Evolutionary conservation across 305 asterid species (phyloP).

Genomic region (Fraxinus albicans): DNA sequence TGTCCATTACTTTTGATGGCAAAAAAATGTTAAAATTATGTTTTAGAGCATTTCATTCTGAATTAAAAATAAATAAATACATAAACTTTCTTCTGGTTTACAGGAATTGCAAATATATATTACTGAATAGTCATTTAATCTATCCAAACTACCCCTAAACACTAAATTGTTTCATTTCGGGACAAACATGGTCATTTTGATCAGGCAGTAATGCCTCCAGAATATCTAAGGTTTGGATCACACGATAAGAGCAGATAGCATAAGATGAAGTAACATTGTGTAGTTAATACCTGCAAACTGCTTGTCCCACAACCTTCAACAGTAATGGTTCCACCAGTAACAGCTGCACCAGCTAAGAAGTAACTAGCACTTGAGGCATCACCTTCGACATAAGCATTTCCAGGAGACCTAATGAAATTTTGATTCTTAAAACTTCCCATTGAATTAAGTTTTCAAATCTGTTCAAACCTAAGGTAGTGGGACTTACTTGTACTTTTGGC

Average conservation of each 20-base stretch:
- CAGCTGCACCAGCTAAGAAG: slow-evolving; percentile 98
- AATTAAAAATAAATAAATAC: neutral
- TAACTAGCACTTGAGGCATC: slow-evolving; percentile 99
- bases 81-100: neutral
- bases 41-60: neutral
- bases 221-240: neutral
- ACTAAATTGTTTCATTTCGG: neutral
- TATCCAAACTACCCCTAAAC: neutral
- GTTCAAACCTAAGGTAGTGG: slow-evolving; percentile 1
- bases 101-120: neutral
- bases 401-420: slow-evolving; percentile 70
- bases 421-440: slow-evolving; percentile 4
- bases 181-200: neutral
- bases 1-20: neutral
- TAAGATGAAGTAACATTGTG: neutral
- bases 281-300: slow-evolving; percentile 81
- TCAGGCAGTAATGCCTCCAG: neutral
- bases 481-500: slow-evolving; percentile 93
- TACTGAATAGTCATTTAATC: neutral
- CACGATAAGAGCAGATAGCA: neutral
- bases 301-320: slow-evolving; percentile 98
- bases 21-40: neutral
- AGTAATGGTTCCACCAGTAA: slow-evolving; percentile 91
- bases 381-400: slow-evolving; percentile 94
- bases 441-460: slow-evolving; percentile 19